Base-by-base conservation (phyloP, 2,329 filamentous ascomycete genomes). In the Epichloe sp. region DNA sequence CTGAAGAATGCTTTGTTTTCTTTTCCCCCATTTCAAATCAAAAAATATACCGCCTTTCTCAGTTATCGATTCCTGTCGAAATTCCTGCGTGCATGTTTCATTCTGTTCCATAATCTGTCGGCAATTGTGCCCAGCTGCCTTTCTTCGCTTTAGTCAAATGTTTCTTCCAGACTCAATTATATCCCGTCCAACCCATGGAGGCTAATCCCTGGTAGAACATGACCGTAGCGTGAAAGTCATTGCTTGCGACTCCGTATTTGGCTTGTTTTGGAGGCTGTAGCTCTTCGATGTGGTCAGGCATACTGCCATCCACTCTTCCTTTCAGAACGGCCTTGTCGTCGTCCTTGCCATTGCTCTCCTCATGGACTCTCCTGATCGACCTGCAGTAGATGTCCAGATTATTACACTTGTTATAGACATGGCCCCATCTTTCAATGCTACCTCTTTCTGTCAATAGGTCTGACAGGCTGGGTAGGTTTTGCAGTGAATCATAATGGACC, bases 401-500 rank as follows among this genome's bases (percentile, higher is more conserved):
- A 38, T 60, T 44, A 2, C 59, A 57, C 1, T 44, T 34, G 11
- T 53, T 11, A 17, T 54, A 55, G 0, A 52, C 53, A 0, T 42
- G 19, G 3, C 6, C 11, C 52, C 58, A 56, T 14, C 38, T 15
- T 3, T 8, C 3, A 2, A 11, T 1, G 43, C 43, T 40, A 21
- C 23, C 4, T 0, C 23, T 5, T 12, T 15, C 44, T 4, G 37
- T n/a, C 3, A 58, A 23, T 11, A 66, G 40, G 1, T 59, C 44
- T 2, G 48, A 38, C 8, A 68, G 54, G 2, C 50, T 53, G 1
- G 65, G 65, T 0, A 69, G 58, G 0, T 53, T 53, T 21, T 61
- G 60, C 2, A 69, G 23, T 0, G 61, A 66, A 37, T 69, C 66
- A 0, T 36, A n/a, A 11, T 59, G 54, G 0, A 50, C 3, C 47